Evolutionary conservation across 2,329 filamentous ascomycete species (phyloP), one percentile per base, ranked within the genome.

Genomic region (Incumbomyces lentus): DNA sequence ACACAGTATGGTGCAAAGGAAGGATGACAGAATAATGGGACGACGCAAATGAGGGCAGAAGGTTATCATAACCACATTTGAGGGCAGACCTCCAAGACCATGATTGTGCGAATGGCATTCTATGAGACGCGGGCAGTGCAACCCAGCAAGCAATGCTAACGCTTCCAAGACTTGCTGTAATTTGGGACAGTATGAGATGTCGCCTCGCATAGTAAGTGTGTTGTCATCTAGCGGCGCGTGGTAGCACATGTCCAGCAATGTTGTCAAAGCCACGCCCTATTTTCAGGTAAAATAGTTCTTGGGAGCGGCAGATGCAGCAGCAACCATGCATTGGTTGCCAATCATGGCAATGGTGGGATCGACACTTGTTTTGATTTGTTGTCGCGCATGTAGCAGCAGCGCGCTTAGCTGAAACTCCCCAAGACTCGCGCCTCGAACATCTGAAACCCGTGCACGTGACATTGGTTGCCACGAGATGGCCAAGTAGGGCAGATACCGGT

Each of bases 221-320:
- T 19, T 42, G 40, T 26, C 29, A n/a, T 14, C 11, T 17, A 7
- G 17, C 14, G 7, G 38, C 19, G 18, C 22, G 3, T 42, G 40
- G 30, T n/a, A 42, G 30, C 19, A 35, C 32, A 31, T 36, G 31
- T 11, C 13, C 22, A 34, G 42, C 4, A 26, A 32, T 34, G 33
- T 16, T 16, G 34, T 37, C 12, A n/a, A 17, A 34, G 34, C 22
- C 42, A 37, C 6, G 18, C 14, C 4, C 34, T 37, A 37, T 45
- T 31, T 36, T 45, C 33, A 38, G 29, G 18, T 12, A 32, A 32
- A 29, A 6, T n/a, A 33, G 40, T 16, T 30, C 30, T 30, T 37
- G 16, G 33, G 30, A 45, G 42, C 34, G 19, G 22, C 33, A 38
- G n/a, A 17, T 38, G 42, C 40, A 44, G 36, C 34, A 38, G 31